Evolutionary conservation across 1,139 yeast species (phyloP).

Genomic region (Keqinozyma sinolaborantium): DNA sequence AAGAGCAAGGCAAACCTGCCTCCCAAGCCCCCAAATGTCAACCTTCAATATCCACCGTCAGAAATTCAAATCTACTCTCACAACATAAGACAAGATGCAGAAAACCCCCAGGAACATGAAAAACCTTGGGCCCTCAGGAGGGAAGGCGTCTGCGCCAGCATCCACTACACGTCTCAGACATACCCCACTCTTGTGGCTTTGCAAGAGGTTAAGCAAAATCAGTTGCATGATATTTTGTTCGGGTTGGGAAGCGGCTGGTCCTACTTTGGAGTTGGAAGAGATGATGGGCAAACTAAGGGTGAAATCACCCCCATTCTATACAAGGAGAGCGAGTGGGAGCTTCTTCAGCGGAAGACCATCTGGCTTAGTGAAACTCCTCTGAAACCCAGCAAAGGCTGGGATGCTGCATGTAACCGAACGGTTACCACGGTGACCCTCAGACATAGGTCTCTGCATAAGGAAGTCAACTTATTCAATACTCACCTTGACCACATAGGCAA

Average conservation of each 20-base stretch:
- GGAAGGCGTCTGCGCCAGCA: constrained; percentile 19
- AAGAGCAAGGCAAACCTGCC: too few relatives aligned
- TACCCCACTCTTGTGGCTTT: constrained; percentile 27
- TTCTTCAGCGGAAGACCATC: constrained; percentile 32
- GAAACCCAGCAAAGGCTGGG: constrained; percentile 38
- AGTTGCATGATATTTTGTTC: constrained; percentile 22
- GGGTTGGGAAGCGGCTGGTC: constrained; percentile 28
- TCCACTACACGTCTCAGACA: constrained; percentile 10
- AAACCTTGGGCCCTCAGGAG: constrained; percentile 22
- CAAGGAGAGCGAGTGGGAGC: constrained; percentile 24
- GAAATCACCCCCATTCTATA: constrained; percentile 46
- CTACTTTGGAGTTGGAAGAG: constrained; percentile 48
- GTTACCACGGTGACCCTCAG: constrained; percentile 35
- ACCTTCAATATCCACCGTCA: constrained; percentile 13
- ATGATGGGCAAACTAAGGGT: constrained; percentile 41
- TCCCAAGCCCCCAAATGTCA: too few relatives aligned
- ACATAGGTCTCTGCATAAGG: constrained; percentile 17
- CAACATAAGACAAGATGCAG: constrained; percentile 23
- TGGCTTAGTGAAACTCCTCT: constrained; percentile 44
- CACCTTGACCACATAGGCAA: constrained; percentile 44
- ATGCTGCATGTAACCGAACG: constrained; percentile 40
- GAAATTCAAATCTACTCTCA: constrained; percentile 28
- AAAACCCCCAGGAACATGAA: constrained; percentile 20
- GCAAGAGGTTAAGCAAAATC: constrained; percentile 28
- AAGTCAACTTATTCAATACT: constrained; percentile 35